Percentiles rank a stretch among this genome's conserved stretches.
Evolutionary conservation across 2,329 filamentous ascomycete species (phyloP).

Genomic region (Davidsoniella australis): DNA sequence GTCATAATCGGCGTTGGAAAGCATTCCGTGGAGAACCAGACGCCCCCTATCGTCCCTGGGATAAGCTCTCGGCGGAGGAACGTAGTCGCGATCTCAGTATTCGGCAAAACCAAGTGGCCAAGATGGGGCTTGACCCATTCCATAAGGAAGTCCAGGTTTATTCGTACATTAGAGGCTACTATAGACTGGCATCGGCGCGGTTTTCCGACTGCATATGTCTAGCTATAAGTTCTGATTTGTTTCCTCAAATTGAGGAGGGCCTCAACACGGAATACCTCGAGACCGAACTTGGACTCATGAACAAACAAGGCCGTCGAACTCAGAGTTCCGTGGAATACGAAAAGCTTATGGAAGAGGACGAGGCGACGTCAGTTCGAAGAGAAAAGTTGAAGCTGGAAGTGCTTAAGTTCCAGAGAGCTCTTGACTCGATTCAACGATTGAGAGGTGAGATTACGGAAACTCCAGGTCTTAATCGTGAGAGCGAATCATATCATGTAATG

Average conservation of each 20-base stretch:
- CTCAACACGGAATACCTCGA: slow-evolving; percentile 22
- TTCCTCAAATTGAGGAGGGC: slow-evolving; percentile 25
- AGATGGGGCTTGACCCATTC: slow-evolving; percentile 41
- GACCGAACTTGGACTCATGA: slow-evolving; percentile 24
- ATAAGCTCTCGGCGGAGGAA: slow-evolving; percentile 32
- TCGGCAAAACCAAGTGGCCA: slow-evolving; percentile 25
- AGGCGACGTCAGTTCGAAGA: slow-evolving; percentile 24
- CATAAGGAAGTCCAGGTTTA: slow-evolving; percentile 43
- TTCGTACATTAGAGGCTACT: slow-evolving; percentile 49
- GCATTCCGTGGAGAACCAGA: slow-evolving; percentile 20
- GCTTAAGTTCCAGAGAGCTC: slow-evolving; percentile 29
- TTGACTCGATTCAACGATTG: slow-evolving; percentile 28
- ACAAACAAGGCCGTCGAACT: not conserved
- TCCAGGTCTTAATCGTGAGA: not conserved
- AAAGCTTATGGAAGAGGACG: slow-evolving; percentile 32
- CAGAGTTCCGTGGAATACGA: not conserved
- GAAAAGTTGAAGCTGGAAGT: slow-evolving; percentile 26
- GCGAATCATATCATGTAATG: not conserved
- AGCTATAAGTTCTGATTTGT: slow-evolving; percentile 30
- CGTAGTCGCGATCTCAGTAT: slow-evolving; percentile 26
- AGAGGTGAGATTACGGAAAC: slow-evolving; percentile 19
- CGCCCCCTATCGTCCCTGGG: slow-evolving; percentile 21
- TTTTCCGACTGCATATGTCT: slow-evolving; percentile 41
- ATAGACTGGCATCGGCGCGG: slow-evolving; percentile 45
- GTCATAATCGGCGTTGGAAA: slow-evolving; percentile 32